These are phyloP conservation scores for Picea sitchensis DNA, from an alignment of 75 land plant genomes.

Conservation along the genomic window DNA sequence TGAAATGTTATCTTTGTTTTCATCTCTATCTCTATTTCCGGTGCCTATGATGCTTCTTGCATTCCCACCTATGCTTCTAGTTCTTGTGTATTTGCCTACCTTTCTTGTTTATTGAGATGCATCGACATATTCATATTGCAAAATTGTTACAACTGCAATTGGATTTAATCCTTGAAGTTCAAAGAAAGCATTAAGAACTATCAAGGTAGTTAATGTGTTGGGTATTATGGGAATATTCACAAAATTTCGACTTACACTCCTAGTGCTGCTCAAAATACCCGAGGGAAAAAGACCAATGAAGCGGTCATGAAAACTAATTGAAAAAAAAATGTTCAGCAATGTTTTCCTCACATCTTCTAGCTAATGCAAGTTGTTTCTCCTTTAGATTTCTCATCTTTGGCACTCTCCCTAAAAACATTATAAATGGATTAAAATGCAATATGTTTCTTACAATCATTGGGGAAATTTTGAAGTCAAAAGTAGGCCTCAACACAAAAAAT, in stretches of 20 bases:
- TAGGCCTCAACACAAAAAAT: too few species aligned
- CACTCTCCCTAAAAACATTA: background rate
- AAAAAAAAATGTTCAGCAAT: constrained; percentile 37
- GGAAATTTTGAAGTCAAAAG: too few species aligned
- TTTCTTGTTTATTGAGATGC: constrained; percentile 38
- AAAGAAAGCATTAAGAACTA: constrained; percentile 15
- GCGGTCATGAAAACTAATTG: constrained; percentile 30
- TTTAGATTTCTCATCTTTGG: constrained; percentile 1
- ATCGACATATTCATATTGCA: constrained; percentile 43
- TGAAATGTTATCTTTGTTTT: too few species aligned
- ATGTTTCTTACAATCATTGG: background rate
- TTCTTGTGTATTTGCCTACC: too few species aligned
- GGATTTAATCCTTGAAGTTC: constrained; percentile 28
- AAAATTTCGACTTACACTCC: constrained; percentile 19
- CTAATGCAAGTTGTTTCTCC: constrained; percentile 66
- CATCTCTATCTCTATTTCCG: too few species aligned
- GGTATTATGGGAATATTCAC: constrained; percentile 15
- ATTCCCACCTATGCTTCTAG: too few species aligned
- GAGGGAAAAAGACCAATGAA: constrained; percentile 11
- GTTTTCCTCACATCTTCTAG: constrained; percentile 57
- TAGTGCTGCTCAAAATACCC: constrained; percentile 18
- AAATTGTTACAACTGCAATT: constrained; percentile 58
- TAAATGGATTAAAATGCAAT: background rate
- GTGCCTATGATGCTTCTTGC: too few species aligned
- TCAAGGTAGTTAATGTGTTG: constrained; percentile 31